These are phyloP conservation scores for Pseudogymnoascus sp. DNA, from an alignment of 2,329 filamentous ascomycete genomes.

Conservation along the genomic window DNA sequence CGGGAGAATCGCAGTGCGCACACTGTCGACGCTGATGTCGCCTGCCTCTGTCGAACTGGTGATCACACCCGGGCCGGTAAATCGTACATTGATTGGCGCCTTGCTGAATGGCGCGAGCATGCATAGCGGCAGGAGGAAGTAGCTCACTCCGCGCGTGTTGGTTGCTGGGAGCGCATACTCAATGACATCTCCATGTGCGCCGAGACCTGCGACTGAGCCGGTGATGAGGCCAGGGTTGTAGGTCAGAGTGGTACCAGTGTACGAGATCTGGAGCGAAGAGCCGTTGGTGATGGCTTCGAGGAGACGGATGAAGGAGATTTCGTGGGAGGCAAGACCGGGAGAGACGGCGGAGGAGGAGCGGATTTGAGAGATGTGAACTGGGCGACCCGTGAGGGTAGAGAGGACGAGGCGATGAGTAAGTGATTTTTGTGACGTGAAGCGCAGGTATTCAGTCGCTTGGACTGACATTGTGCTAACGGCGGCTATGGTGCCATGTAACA, in stretches of 20 bases:
- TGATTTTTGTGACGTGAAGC: slow-evolving; percentile 76
- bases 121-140: slow-evolving; percentile 84
- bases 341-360: slow-evolving; percentile 76
- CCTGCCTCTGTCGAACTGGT: slow-evolving; percentile 75
- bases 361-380: slow-evolving; percentile 90
- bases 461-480: slow-evolving; percentile 20
- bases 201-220: slow-evolving; percentile 68
- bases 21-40: slow-evolving; percentile 85
- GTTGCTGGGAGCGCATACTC: slow-evolving; percentile 70
- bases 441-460: slow-evolving; percentile 42
- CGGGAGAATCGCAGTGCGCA: slow-evolving; percentile 85
- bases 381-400: slow-evolving; percentile 80
- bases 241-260: slow-evolving; percentile 86
- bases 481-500: slow-evolving; percentile 5
- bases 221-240: slow-evolving; percentile 91
- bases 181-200: slow-evolving; percentile 63
- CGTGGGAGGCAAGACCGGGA: slow-evolving; percentile 83
- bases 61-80: slow-evolving; percentile 86
- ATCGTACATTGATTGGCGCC: slow-evolving; percentile 78
- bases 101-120: slow-evolving; percentile 91
- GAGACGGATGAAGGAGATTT: slow-evolving; percentile 91
- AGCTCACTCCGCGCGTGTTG: slow-evolving; percentile 75
- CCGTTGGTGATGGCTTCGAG: slow-evolving; percentile 94
- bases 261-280: slow-evolving; percentile 87
- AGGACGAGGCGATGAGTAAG: slow-evolving; percentile 80